Conservation (phyloP, 768 basidiomycete species). For the Podaxis pistillaris region DNA sequence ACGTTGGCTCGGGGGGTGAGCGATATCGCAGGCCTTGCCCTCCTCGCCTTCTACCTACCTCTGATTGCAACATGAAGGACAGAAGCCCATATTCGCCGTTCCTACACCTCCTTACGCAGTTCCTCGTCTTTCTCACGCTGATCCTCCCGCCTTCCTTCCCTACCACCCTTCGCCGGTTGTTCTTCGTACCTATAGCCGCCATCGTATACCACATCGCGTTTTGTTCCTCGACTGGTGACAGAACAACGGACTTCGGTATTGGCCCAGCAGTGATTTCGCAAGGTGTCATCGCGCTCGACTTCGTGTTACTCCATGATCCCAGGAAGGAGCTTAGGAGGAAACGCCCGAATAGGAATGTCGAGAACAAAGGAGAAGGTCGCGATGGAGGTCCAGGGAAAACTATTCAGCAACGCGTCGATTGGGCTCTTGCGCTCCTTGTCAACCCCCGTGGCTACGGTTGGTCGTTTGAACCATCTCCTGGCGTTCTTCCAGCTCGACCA, state of each 20-base stretch:
- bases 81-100: neutral
- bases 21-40: too few species aligned
- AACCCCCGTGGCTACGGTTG: slow-evolving; percentile 5
- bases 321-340: neutral
- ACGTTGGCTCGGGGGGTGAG: too few species aligned
- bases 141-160: neutral
- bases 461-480: neutral
- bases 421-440: neutral
- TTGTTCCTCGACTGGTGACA: neutral
- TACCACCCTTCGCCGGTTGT: neutral
- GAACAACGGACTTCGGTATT: neutral
- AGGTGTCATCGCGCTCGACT: slow-evolving; percentile 1
- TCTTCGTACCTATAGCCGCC: slow-evolving; percentile 3
- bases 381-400: neutral
- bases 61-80: neutral
- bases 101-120: neutral
- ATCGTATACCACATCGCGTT: neutral
- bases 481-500: neutral
- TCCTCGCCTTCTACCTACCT: neutral
- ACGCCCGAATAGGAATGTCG: neutral
- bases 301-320: slow-evolving; percentile 1
- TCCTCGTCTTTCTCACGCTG: neutral
- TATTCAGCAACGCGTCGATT: neutral
- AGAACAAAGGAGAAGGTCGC: neutral
- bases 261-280: neutral